Conservation (phyloP, 2,329 filamentous ascomycete genomes). For the Scedosporium aurantiacum region DNA sequence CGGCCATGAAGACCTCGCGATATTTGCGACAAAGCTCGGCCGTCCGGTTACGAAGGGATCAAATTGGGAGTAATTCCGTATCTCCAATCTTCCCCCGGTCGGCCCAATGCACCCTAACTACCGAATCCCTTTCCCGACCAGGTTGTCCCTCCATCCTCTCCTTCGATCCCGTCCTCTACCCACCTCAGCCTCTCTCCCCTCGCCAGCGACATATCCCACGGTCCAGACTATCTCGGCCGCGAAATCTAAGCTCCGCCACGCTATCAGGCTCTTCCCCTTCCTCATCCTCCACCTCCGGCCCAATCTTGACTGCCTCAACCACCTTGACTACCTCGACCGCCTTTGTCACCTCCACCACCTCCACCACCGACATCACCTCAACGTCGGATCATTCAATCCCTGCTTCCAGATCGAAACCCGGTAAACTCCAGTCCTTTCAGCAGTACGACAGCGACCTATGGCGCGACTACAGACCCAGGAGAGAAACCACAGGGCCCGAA, state of each 20-base stretch:
- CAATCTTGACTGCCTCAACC: no score
- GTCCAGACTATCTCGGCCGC: background rate
- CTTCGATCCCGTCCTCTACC: background rate
- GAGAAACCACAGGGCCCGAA: background rate
- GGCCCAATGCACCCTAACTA: background rate
- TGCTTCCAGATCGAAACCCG: background rate
- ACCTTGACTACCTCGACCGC: no score
- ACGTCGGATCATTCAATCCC: no score
- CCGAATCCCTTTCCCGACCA: background rate
- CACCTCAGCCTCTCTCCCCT: background rate
- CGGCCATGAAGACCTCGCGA: slow-evolving; percentile 4
- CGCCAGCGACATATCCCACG: background rate
- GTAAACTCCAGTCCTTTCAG: background rate
- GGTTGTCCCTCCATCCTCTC: background rate
- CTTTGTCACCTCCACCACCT: no score
- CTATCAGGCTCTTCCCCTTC: background rate
- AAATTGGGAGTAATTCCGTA: background rate
- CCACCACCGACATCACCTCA: background rate
- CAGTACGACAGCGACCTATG: background rate
- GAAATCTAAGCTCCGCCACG: background rate
- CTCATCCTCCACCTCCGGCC: no score
- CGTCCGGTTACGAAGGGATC: background rate
- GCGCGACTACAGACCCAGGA: background rate
- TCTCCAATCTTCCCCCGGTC: background rate
- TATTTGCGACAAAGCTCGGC: background rate